A percentile compares a stretch with the other conserved stretches of the same genome.
Evolutionary conservation across 23 red algal genomes (phyloP).

Genomic region (Pyropia yezoensis): DNA sequence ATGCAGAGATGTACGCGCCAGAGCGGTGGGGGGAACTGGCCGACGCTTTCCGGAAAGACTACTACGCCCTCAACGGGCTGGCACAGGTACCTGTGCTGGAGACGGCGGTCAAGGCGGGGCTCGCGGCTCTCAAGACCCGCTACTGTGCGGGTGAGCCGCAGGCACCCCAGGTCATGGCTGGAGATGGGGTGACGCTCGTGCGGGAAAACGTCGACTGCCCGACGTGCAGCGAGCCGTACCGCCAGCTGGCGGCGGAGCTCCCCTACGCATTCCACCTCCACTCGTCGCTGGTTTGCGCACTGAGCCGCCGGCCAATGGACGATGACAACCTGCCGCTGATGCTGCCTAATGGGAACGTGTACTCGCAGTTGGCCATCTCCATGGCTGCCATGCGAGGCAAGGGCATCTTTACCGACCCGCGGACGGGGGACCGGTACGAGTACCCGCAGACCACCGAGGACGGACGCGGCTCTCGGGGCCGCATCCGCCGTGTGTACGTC

Average conservation of each 20-base stretch:
- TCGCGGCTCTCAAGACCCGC: conserved; percentile 80
- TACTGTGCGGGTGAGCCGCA: conserved; percentile 25
- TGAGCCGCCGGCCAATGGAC: conserved; percentile 84
- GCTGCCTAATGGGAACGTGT: conserved; percentile 91
- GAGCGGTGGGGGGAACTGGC: conserved; percentile 80
- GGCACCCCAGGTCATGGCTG: too few species aligned
- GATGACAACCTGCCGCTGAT: conserved; percentile 95
- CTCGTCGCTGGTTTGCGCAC: conserved; percentile 73
- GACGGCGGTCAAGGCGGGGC: conserved; percentile 72
- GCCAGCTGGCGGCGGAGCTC: conserved; percentile 56
- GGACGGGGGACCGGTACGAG: too few species aligned
- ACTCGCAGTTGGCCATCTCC: conserved; percentile 50
- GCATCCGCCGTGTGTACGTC: too few species aligned
- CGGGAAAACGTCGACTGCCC: conserved; percentile 80
- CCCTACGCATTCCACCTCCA: conserved; percentile 77
- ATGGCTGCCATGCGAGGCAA: too few species aligned
- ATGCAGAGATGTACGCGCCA: conserved; percentile 67
- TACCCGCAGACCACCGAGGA: too few species aligned
- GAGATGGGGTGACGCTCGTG: conserved; percentile 8
- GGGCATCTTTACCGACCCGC: too few species aligned
- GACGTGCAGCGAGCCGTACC: conserved; percentile 81
- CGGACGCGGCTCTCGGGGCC: too few species aligned
- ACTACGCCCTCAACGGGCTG: conserved; percentile 73
- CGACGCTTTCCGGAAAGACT: conserved; percentile 55
- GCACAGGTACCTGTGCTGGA: conserved; percentile 72